Percentiles rank a stretch among this genome's conserved stretches.
These are phyloP conservation scores for Moniliophthora roreri DNA, from an alignment of 1,284 basidiomycete species.

Conservation along the genomic window DNA sequence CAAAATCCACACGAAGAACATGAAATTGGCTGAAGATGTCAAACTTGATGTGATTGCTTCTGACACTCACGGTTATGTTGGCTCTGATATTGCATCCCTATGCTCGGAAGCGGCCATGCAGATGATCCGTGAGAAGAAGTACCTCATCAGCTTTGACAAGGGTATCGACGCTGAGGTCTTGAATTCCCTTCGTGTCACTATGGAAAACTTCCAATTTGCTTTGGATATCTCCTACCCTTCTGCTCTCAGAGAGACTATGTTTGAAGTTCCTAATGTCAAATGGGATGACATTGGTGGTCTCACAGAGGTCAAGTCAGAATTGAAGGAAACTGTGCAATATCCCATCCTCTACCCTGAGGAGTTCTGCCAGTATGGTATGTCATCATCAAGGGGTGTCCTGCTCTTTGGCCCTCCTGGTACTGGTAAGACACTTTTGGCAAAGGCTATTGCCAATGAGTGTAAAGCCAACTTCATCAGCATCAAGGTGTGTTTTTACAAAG, in stretches of 20 bases:
- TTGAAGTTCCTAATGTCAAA: conserved; percentile 85
- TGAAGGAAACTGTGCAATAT: conserved; percentile 99
- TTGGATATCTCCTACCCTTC: conserved; percentile 96
- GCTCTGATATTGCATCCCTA: conserved; percentile 94
- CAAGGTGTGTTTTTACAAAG: conserved; percentile 52
- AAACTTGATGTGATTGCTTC: conserved; percentile 98
- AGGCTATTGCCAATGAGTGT: conserved; percentile 99
- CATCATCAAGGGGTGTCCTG: conserved; percentile 96
- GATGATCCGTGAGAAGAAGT: conserved; percentile 98
- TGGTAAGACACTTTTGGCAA: conserved; percentile 93
- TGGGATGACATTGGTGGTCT: conserved; percentile 99
- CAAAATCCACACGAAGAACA: conserved; percentile 99
- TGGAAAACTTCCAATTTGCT: conserved; percentile 99
- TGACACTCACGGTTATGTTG: conserved; percentile 99
- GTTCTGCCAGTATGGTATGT: conserved; percentile 99
- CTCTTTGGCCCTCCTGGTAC: conserved; percentile 98
- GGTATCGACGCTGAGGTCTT: conserved; percentile 97
- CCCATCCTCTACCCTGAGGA: conserved; percentile 99
- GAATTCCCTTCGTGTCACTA: conserved; percentile 93
- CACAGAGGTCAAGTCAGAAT: conserved; percentile 98
- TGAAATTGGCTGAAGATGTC: conserved; percentile 98
- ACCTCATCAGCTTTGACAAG: conserved; percentile 89
- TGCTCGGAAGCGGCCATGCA: conserved; percentile 99
- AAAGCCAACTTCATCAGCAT: conserved; percentile 99
- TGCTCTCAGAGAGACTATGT: conserved; percentile 93